Conservation (phyloP, 2,329 filamentous ascomycete species). For the Xylariaceae sp. region DNA sequence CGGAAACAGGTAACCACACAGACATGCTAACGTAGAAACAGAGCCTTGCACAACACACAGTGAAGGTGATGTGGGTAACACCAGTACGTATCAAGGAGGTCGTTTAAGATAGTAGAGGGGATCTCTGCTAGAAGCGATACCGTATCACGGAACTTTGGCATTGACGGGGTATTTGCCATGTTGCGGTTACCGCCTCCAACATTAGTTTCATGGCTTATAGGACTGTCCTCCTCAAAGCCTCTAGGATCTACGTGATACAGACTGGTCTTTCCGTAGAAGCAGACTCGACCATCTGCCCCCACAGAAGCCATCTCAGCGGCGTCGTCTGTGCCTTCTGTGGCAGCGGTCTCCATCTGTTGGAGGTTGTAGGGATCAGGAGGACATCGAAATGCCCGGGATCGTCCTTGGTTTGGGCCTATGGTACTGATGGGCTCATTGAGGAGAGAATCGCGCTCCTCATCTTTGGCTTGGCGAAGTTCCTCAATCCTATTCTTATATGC, state of each 20-base stretch:
- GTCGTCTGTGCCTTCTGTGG: constrained; percentile 2
- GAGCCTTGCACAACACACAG: constrained; percentile 13
- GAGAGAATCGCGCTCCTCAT: constrained; percentile 13
- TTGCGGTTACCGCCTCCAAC: background rate
- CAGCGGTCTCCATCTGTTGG: background rate
- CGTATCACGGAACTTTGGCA: background rate
- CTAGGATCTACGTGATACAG: constrained; percentile 13
- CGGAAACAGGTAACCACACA: too few species aligned
- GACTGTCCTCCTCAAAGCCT: constrained; percentile 4
- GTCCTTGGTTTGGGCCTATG: constrained; percentile 9
- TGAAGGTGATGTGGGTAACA: constrained; percentile 16
- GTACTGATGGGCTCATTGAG: constrained; percentile 9
- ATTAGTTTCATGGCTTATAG: constrained; percentile 2
- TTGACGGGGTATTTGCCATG: constrained; percentile 1
- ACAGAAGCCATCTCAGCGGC: constrained; percentile 11
- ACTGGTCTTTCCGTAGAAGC: constrained; percentile 18
- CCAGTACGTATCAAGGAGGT: constrained; percentile 15
- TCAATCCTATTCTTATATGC: constrained; percentile 15
- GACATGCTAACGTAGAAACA: constrained; percentile 11
- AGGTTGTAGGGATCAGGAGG: background rate
- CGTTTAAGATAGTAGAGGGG: background rate
- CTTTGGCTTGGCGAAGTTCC: constrained; percentile 9
- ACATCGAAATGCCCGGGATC: constrained; percentile 4
- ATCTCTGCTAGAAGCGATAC: constrained; percentile 10
- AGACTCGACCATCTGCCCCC: constrained; percentile 10